These are phyloP conservation scores for Telfairia occidentalis DNA, from an alignment of 331 rosid species.

Conservation along the genomic window DNA sequence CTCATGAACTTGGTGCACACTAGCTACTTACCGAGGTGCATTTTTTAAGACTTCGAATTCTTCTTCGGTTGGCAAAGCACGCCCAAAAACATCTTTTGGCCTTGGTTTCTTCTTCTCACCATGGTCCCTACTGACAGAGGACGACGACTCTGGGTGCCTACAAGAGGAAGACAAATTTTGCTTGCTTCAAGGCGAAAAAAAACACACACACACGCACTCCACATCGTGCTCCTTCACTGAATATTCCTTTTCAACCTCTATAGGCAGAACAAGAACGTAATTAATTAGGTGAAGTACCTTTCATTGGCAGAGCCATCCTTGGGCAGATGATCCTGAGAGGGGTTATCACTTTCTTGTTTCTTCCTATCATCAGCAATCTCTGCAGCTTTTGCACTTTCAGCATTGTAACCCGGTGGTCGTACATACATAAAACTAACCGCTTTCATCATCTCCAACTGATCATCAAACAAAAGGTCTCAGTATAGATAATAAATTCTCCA, in stretches of 20 bases:
- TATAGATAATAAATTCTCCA: neutral
- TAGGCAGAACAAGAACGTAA: neutral
- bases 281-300: constrained; percentile 20
- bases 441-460: constrained; percentile 80
- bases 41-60: constrained; percentile 77
- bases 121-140: constrained; percentile 20
- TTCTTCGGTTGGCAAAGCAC: constrained; percentile 79
- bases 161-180: constrained; percentile 3
- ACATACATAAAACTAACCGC: constrained; percentile 99
- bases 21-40: constrained; percentile 64
- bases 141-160: constrained; percentile 30
- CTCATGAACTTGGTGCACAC: neutral
- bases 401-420: constrained; percentile 90
- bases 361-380: constrained; percentile 65
- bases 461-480: neutral
- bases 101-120: constrained; percentile 59
- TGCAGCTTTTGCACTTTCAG: constrained; percentile 91
- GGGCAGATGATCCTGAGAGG: constrained; percentile 20
- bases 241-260: neutral
- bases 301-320: constrained; percentile 38
- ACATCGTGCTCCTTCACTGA: neutral
- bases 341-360: constrained; percentile 30
- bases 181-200: neutral
- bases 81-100: constrained; percentile 96
- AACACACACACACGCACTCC: too few species aligned